These are phyloP conservation scores for Xylariomycetidae sp. DNA, from an alignment of 2,329 filamentous ascomycete species.

Conservation along the genomic window DNA sequence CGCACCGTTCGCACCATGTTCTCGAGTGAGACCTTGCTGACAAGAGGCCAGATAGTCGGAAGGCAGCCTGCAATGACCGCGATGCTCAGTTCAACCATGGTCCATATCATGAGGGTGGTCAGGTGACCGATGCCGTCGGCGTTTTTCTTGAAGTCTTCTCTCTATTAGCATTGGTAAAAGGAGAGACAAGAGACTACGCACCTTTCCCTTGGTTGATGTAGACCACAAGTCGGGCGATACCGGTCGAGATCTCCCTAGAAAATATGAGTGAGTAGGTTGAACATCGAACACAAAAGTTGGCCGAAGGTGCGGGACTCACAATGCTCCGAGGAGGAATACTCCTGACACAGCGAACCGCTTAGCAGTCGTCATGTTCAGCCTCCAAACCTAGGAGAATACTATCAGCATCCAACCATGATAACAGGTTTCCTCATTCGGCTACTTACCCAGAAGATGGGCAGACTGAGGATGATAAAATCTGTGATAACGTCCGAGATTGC, in stretches of 20 bases:
- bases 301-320: no score
- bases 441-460: slow-evolving; percentile 8
- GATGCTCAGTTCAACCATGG: slow-evolving; percentile 12
- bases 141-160: slow-evolving; percentile 4
- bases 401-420: no score
- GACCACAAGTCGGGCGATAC: slow-evolving; percentile 6
- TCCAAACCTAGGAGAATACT: slow-evolving; percentile 3
- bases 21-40: slow-evolving; percentile 7
- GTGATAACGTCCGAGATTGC: slow-evolving; percentile 9
- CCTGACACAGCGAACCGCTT: slow-evolving; percentile 7
- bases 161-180: slow-evolving; percentile 2
- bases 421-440: no score
- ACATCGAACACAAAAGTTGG: background rate
- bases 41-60: slow-evolving; percentile 9
- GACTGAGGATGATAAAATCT: slow-evolving; percentile 6
- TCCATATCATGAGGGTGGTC: slow-evolving; percentile 10
- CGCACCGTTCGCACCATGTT: slow-evolving; percentile 6
- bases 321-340: slow-evolving; percentile 9
- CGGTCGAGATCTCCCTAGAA: slow-evolving; percentile 7
- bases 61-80: slow-evolving; percentile 10
- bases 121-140: slow-evolving; percentile 9
- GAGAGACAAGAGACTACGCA: no score
- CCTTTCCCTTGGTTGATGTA: slow-evolving; percentile 5
- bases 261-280: background rate
- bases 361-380: slow-evolving; percentile 3